Evolutionary conservation across 164 flowering plant genomes (phyloP).

Genomic region (Magnolia changhungtana): DNA sequence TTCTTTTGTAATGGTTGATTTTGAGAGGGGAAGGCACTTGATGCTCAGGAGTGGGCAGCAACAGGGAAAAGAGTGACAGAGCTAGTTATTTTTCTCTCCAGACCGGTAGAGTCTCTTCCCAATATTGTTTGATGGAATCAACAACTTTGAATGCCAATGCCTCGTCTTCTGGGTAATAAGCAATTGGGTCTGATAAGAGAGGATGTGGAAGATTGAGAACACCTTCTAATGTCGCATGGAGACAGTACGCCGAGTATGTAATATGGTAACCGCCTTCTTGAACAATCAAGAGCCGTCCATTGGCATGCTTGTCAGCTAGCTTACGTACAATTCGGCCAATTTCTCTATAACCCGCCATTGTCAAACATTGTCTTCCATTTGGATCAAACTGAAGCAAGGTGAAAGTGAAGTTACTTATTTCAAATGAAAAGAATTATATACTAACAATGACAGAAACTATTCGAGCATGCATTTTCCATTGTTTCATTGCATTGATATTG

Average conservation of each 20-base stretch:
- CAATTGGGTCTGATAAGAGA: slow-evolving; percentile 68
- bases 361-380: slow-evolving; percentile 93
- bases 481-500: not conserved
- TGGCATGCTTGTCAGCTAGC: slow-evolving; percentile 51
- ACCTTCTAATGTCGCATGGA: slow-evolving; percentile 92
- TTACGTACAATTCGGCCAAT: slow-evolving; percentile 48
- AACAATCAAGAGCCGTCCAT: slow-evolving; percentile 69
- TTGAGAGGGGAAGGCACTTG: too few relatives aligned
- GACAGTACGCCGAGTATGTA: slow-evolving; percentile 95
- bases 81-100: slow-evolving; percentile 16
- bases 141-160: slow-evolving; percentile 44
- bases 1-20: too few relatives aligned
- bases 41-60: too few relatives aligned
- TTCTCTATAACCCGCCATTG: slow-evolving; percentile 82
- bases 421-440: not conserved
- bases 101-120: slow-evolving; percentile 36
- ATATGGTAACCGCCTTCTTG: slow-evolving; percentile 97
- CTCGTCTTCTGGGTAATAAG: slow-evolving; percentile 82
- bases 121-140: slow-evolving; percentile 50
- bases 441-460: not conserved
- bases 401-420: not conserved
- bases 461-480: not conserved
- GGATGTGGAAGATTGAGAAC: slow-evolving; percentile 57
- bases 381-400: slow-evolving; percentile 74
- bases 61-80: not conserved